Percentiles rank a stretch among this genome's conserved stretches.
Evolutionary conservation across 805 yeast species (phyloP).

Genomic region (Candida adriatica): DNA sequence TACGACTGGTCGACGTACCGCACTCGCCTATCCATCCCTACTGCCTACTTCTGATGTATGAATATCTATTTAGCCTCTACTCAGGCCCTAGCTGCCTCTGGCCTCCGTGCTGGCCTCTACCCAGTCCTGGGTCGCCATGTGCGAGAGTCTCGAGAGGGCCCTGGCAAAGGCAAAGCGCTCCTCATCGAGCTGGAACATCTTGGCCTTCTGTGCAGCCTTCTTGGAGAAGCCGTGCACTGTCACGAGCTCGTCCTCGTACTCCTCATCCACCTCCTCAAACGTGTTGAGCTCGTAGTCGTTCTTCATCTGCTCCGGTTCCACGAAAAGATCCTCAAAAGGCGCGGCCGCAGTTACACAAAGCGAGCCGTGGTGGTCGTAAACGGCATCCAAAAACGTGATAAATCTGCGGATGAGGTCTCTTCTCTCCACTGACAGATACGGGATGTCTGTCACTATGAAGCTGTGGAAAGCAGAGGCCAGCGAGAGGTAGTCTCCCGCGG

Average conservation of each 20-base stretch:
- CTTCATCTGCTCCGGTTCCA: slow-evolving; percentile 59
- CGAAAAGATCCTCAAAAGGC: slow-evolving; percentile 77
- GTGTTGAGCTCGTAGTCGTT: slow-evolving; percentile 27
- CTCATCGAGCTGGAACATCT: slow-evolving; percentile 83
- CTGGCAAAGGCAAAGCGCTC: slow-evolving; percentile 96
- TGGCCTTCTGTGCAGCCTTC: slow-evolving; percentile 63
- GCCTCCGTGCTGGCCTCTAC: slow-evolving; percentile 48
- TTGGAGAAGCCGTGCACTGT: slow-evolving; percentile 73
- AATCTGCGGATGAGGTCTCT: slow-evolving; percentile 86
- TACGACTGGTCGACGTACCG: no score
- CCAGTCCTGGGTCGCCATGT: slow-evolving; percentile 95
- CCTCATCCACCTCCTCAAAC: slow-evolving; percentile 12
- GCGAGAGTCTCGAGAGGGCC: slow-evolving; percentile 83
- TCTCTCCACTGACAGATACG: slow-evolving; percentile 67
- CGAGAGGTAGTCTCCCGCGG: slow-evolving; percentile 91
- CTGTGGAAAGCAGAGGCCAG: slow-evolving; percentile 70
- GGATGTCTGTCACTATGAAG: slow-evolving; percentile 89
- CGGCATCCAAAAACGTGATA: slow-evolving; percentile 92
- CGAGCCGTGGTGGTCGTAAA: slow-evolving; percentile 84
- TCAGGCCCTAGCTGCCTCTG: no score
- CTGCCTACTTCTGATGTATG: no score
- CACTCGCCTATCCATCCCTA: no score
- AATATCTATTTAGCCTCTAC: no score
- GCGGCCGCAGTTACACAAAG: slow-evolving; percentile 87
- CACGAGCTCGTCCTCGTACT: slow-evolving; percentile 40